Conservation (phyloP, 1,139 yeast genomes). For the Arxiozyma heterogenica region DNA sequence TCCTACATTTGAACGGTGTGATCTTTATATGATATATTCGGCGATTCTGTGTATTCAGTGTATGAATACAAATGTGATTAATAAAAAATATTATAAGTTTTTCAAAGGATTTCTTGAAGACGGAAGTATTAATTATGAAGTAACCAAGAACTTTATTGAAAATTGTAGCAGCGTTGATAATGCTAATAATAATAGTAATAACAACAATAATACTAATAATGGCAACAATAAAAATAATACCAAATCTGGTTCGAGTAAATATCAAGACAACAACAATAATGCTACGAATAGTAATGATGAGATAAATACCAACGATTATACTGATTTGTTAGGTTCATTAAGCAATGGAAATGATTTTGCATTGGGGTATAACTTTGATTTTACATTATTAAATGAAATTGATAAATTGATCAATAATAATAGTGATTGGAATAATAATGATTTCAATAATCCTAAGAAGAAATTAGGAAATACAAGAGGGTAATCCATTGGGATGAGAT, state of each 20-base stretch:
- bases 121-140: conserved; percentile 22
- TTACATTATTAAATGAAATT: conserved; percentile 26
- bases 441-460: background rate
- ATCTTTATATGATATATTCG: conserved; percentile 24
- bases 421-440: background rate
- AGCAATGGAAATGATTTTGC: conserved; percentile 27
- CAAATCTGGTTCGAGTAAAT: background rate
- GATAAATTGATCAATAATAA: conserved; percentile 22
- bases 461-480: background rate
- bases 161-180: conserved; percentile 7
- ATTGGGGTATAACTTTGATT: conserved; percentile 26
- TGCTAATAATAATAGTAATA: conserved; percentile 7
- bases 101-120: conserved; percentile 19
- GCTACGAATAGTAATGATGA: background rate
- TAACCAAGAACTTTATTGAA: conserved; percentile 24
- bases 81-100: conserved; percentile 11
- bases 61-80: conserved; percentile 19
- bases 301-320: conserved; percentile 12
- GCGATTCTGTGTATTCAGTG: conserved; percentile 26
- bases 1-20: conserved; percentile 24
- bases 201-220: background rate
- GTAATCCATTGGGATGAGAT: background rate
- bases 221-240: background rate
- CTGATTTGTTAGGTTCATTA: conserved; percentile 22
- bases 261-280: background rate